phyloP scores from a whole-genome alignment of 257 asterid species.

The Ilex asprella region DNA sequence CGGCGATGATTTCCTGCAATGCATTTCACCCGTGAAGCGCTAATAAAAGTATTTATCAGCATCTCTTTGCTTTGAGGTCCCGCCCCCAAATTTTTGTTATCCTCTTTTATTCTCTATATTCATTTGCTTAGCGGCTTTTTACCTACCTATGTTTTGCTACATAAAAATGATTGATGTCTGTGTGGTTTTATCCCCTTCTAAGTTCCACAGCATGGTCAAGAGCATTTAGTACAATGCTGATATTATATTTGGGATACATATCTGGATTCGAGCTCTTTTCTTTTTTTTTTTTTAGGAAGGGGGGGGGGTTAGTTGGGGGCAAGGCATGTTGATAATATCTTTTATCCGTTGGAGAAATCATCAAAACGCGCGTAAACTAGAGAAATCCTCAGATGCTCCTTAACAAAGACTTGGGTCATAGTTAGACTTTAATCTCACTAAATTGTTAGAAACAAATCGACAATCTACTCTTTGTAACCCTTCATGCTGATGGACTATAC shows the following conservation, averaged over 20 bases:
- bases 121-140: not conserved
- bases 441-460: too few species aligned
- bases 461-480: too few species aligned
- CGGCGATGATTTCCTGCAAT: constrained; percentile 7
- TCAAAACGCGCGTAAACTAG: too few species aligned
- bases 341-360: too few species aligned
- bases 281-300: not conserved
- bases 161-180: not conserved
- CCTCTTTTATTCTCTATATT: not conserved
- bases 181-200: not conserved
- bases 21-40: not conserved
- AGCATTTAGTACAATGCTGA: constrained; percentile 5
- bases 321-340: too few species aligned
- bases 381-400: too few species aligned
- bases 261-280: constrained; percentile 13
- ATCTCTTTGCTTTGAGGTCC: too few species aligned
- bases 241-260: constrained; percentile 3
- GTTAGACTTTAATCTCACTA: too few species aligned
- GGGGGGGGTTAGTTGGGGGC: too few species aligned
- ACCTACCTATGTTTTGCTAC: not conserved
- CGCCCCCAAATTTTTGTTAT: too few species aligned
- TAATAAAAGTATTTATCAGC: not conserved
- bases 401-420: too few species aligned
- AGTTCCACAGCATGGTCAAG: not conserved
- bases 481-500: too few species aligned